Evolutionary conservation across 345 rosid species (phyloP), one percentile per base, ranked within the genome.

Genomic region (Fremontodendron californicum): DNA sequence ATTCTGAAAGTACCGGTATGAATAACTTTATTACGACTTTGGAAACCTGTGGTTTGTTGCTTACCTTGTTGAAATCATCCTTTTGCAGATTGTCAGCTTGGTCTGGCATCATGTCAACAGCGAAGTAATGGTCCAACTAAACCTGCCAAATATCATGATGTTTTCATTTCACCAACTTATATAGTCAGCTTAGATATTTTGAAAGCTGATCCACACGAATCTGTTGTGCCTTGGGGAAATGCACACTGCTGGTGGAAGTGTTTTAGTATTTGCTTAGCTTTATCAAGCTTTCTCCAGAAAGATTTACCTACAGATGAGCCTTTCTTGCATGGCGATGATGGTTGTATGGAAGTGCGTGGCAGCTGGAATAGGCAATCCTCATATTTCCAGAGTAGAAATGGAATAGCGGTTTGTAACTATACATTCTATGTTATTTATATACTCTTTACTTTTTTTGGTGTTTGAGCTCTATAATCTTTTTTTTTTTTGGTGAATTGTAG

Each of bases 171-270:
- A 51, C 99, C 97, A 71, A 91, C 89, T 68, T 96, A 96, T 84
- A 54, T 88, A 57, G 94, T 93, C 81, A 85, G 88, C 80, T 86
- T 92, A 80, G 97, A 96, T 86, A 77, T 83, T 45, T 77, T 96
- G 78, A 92, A 85, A 89, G 88, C 88, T 54, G 87, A 85, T 79
- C 69, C 87, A 70, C 83, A 75, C 71, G 79, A 81, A 79, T 86
- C 94, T 74, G 67, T 84, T 83, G 80, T 86, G 51, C 81, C 93
- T 73, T 77, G 77, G 88, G 88, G 76, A 78, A 84, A 79, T 61
- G 91, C 86, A 75, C 86, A 84, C 54, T 76, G 82, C 80, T 93
- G 97, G 99, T 81, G 75, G 85, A 96, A 87, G 87, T 85, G 82
- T 82, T 92, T 91, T 82, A 93, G 90, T 76, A 64, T 81, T 60